These are phyloP conservation scores for barrel medic (Medicago truncatula) DNA, from an alignment of 306 rosid species.

Conservation along the genomic window DNA sequence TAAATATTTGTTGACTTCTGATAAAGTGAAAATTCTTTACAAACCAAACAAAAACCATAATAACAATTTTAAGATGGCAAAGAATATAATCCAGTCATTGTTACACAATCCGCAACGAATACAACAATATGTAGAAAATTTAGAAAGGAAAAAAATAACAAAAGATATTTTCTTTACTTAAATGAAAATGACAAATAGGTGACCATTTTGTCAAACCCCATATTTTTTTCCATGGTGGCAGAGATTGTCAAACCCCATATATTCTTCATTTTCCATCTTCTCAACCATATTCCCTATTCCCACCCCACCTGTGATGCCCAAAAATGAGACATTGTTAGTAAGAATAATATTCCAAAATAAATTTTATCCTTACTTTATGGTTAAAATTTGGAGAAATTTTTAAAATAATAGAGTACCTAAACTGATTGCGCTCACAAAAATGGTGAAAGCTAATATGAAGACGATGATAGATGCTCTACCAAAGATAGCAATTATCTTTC, in stretches of 20 bases:
- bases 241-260: slow-evolving; percentile 79
- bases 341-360: background rate
- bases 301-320: slow-evolving; percentile 66
- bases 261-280: slow-evolving; percentile 73
- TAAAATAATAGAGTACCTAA: slow-evolving; percentile 56
- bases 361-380: background rate
- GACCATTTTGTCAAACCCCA: slow-evolving; percentile 64
- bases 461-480: slow-evolving; percentile 82
- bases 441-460: slow-evolving; percentile 78
- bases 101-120: slow-evolving; percentile 17
- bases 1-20: background rate
- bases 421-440: slow-evolving; percentile 79
- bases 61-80: slow-evolving; percentile 1
- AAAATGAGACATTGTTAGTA: slow-evolving; percentile 5
- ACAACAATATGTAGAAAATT: background rate
- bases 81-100: slow-evolving; percentile 20
- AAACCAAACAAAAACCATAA: background rate
- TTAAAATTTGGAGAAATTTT: background rate
- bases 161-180: slow-evolving; percentile 16
- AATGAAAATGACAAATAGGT: slow-evolving; percentile 32
- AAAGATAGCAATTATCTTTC: slow-evolving; percentile 65
- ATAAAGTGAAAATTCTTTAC: background rate
- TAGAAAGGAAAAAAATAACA: background rate
- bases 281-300: slow-evolving; percentile 78
- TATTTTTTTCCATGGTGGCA: slow-evolving; percentile 59